Evolutionary conservation across 306 rosid species (phyloP), one percentile per base, ranked within the genome.

Genomic region (Nissolia schottii): DNA sequence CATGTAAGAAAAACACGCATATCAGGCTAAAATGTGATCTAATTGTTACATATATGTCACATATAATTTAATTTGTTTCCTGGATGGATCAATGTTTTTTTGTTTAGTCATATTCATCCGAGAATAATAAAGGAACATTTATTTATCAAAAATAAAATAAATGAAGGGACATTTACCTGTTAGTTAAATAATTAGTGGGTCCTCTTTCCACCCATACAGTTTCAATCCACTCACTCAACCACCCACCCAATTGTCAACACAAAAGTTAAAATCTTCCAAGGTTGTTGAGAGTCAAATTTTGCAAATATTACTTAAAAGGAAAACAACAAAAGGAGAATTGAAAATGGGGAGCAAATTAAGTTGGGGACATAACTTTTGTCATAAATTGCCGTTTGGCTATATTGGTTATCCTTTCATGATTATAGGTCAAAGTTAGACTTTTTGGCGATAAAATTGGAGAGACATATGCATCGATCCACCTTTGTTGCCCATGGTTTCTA

Each of bases 391-490:
- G 11, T 49, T 35, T 2, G 38, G 53, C 29, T 46, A 45, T 46
- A 45, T 14, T 37, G 38, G 27, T 37, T 49, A 19, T 61, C 51
- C 32, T 27, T 34, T 73, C 22, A 50, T 62, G 25, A 74, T 74
- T 35, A 63, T 43, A 11, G 43, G 50, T 14, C 48, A 37, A 59
- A 73, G 54, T 43, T 9, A 23, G 40, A 43, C 60, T 24, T 50
- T 50, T 50, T 50, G 60, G 23, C 0, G 12, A 22, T 49, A 50
- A 29, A 49, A 61, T 34, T 8, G 40, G 4, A 22, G 40, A 25
- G 78, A 62, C 63, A 62, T 41, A 7, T 38, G 65, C 59, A 55
- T 20, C n/a, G n/a, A n/a, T n/a, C 65, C 7, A 29, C 49, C 57
- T 11, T 45, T 28, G 35, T 45, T 56, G 67, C 10, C 67, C 68